Percentiles rank a stretch among this genome's conserved stretches.
Evolutionary conservation across 768 basidiomycete genomes (phyloP).

Genomic region (Gelatoporia subvermispora): DNA sequence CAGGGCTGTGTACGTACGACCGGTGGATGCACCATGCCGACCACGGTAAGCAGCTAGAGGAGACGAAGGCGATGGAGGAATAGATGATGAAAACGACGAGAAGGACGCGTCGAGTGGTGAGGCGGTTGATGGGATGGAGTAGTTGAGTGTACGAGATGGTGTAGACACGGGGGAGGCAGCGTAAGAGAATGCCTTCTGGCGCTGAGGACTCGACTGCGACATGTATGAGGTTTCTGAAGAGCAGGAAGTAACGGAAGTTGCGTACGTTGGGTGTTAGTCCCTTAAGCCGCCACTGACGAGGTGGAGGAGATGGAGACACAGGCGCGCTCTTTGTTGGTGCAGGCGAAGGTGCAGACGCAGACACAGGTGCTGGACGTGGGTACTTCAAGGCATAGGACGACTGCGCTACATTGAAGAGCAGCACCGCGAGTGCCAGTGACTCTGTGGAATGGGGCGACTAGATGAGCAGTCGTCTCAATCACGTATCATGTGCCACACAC

Average conservation of each 20-base stretch:
- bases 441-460: constrained; percentile 18
- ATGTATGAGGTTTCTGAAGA: background rate
- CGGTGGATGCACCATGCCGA: constrained; percentile 29
- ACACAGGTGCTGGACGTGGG: constrained; percentile 25
- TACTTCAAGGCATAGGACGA: constrained; percentile 31
- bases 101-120: constrained; percentile 29
- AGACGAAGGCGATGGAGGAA: constrained; percentile 17
- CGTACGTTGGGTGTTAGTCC: constrained; percentile 13
- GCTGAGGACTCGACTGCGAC: constrained; percentile 19
- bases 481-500: constrained; percentile 16
- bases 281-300: constrained; percentile 17
- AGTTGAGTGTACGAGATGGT: constrained; percentile 27
- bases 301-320: constrained; percentile 6
- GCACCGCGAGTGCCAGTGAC: constrained; percentile 23
- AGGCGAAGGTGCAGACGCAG: constrained; percentile 17
- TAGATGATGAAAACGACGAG: constrained; percentile 26
- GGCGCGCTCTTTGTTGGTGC: constrained; percentile 12
- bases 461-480: background rate
- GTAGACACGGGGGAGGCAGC: constrained; percentile 34
- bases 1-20: constrained; percentile 25
- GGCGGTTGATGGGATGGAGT: constrained; percentile 25
- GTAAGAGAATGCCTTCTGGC: constrained; percentile 26
- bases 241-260: constrained; percentile 6
- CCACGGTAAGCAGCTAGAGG: constrained; percentile 36
- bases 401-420: constrained; percentile 32